Evolutionary conservation across 202 grass and related monocot genomes (phyloP).

Genomic region (Eragrostis tef): DNA sequence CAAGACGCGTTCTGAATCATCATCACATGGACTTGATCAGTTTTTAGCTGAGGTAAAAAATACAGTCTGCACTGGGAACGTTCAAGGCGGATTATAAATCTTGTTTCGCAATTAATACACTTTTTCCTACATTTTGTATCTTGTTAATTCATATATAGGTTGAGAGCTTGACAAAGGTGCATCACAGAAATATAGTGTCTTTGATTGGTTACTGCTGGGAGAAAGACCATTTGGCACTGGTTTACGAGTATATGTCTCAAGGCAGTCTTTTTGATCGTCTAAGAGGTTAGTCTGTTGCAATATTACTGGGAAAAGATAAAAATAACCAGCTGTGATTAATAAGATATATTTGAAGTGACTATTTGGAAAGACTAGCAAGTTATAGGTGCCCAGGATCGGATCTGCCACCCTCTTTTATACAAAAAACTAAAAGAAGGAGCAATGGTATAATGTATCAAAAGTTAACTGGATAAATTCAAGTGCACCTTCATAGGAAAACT

Average conservation of each 20-base stretch:
- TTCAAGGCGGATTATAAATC: neutral
- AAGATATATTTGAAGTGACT: too few relatives aligned
- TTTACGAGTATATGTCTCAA: slow-evolving; percentile 53
- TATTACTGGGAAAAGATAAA: neutral
- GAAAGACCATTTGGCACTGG: slow-evolving; percentile 40
- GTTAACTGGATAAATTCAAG: neutral
- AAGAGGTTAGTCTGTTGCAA: slow-evolving; percentile 36
- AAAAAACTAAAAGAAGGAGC: too few relatives aligned
- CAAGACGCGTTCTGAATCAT: slow-evolving; percentile 51
- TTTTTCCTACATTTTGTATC: neutral
- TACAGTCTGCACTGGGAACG: neutral
- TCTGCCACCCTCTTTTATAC: too few relatives aligned
- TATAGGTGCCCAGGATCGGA: too few relatives aligned
- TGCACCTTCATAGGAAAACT: neutral
- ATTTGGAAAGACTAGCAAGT: too few relatives aligned
- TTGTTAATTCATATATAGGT: too few relatives aligned
- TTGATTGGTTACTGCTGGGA: slow-evolving; percentile 58
- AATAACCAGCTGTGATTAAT: neutral
- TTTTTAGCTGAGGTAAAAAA: slow-evolving; percentile 56
- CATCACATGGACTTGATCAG: slow-evolving; percentile 17
- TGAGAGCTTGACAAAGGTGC: slow-evolving; percentile 45
- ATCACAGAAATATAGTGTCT: slow-evolving; percentile 54
- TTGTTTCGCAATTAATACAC: neutral
- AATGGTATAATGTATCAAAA: too few relatives aligned
- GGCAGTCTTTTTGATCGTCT: slow-evolving; percentile 56